Base-by-base conservation (phyloP, 306 rosid genomes). In the Cucurbita argyrosperma region DNA sequence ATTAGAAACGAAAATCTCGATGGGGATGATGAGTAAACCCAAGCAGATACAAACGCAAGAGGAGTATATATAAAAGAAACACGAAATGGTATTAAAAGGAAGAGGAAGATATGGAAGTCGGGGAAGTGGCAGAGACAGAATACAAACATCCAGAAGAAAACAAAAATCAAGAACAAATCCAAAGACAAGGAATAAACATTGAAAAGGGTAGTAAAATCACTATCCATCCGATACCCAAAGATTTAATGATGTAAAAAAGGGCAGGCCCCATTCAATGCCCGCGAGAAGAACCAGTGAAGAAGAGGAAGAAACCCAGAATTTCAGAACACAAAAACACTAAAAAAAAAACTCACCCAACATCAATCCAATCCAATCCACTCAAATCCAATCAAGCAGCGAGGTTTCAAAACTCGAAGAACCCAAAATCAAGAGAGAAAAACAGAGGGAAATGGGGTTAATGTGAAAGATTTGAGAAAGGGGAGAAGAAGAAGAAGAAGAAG, bases 91-190 rank as follows among this genome's bases (percentile, higher is more conserved):
- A 78, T 77, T 82, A 77, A 75, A 82, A 43, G 40, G 52, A 43
- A 21, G 72, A 46, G 74, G 49, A 59, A 75, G 71, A 45, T 16
- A 46, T 59, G 77, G 63, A 38, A 64, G 26, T 71, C 38, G 56
- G 43, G 56, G 79, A 42, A 45, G 81, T 80, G 77, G 60, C 78
- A 63, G 71, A 39, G 79, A 63, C 52, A 72, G 82, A 80, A 78
- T 80, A 83, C 80, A 62, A 83, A 79, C 91, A 89, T 75, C 61
- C 80, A 80, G 83, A 87, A 85, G 70, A 82, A 72, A 83, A 84
- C 96, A 89, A 89, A 89, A 85, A 80, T 79, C 66, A 82, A 78
- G 91, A 85, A 89, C 88, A 83, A 67, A 86, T 80, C 87, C 88
- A 75, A 77, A 80, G 84, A 37, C 76, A 87, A 87, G 83, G 96